Conservation (phyloP, 495 filamentous ascomycete species). For the Hypomontagnella submonticulosa region DNA sequence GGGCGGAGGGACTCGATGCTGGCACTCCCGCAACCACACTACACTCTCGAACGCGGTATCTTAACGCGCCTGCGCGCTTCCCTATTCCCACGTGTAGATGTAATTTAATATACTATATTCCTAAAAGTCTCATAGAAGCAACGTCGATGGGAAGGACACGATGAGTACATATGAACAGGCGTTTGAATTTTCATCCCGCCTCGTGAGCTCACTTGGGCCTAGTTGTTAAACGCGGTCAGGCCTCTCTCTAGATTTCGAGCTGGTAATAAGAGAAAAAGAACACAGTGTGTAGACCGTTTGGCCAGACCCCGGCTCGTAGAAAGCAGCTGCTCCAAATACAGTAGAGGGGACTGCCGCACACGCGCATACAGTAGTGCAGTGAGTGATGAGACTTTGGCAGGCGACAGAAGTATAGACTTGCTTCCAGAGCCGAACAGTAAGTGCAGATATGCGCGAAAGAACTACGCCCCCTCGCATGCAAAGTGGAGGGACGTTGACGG, state of each 20-base stretch:
- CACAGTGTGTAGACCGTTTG: slow-evolving; percentile 29
- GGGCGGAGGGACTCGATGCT: slow-evolving; percentile 34
- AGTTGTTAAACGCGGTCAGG: slow-evolving; percentile 5
- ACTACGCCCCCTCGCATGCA: slow-evolving; percentile 44
- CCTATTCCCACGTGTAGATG: slow-evolving; percentile 31
- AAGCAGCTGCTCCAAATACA: slow-evolving; percentile 28
- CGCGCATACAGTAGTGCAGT: slow-evolving; percentile 31
- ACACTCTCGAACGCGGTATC: slow-evolving; percentile 29
- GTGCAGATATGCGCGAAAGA: slow-evolving; percentile 47
- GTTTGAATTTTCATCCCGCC: too few relatives aligned
- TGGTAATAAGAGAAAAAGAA: slow-evolving; percentile 20
- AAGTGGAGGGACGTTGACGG: slow-evolving; percentile 46
- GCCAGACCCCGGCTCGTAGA: slow-evolving; percentile 17
- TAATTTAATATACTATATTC: slow-evolving; percentile 13
- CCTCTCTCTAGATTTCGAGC: slow-evolving; percentile 18
- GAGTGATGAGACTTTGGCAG: slow-evolving; percentile 24
- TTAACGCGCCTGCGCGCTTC: slow-evolving; percentile 38
- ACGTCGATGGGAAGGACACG: too few relatives aligned
- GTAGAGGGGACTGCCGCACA: slow-evolving; percentile 24
- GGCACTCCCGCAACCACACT: slow-evolving; percentile 37
- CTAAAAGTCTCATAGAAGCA: too few relatives aligned
- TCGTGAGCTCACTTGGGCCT: slow-evolving; percentile 16
- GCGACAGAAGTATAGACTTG: slow-evolving; percentile 13
- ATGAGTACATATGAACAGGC: too few relatives aligned
- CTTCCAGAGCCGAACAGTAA: slow-evolving; percentile 44